phyloP scores from a whole-genome alignment of 148 eudicot species.

The Vaccinium darrowii region DNA sequence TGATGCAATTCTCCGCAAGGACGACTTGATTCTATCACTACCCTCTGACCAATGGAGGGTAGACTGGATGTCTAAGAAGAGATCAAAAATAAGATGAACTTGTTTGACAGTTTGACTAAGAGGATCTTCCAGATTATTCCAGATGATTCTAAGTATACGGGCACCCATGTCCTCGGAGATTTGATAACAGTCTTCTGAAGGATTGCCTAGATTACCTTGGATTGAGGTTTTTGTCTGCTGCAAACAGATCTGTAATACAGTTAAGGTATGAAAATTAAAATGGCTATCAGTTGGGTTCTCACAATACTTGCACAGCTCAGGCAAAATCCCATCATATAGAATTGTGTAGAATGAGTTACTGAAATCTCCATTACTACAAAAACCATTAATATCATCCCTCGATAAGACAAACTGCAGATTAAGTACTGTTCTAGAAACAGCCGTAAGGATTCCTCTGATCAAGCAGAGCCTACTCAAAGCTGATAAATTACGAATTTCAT shows the following conservation, averaged over 20 bases:
- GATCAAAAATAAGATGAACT: conserved; percentile 92
- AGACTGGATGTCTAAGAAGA: conserved; percentile 77
- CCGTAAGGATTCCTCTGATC: conserved; percentile 90
- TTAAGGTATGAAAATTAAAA: conserved; percentile 87
- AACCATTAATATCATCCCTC: conserved; percentile 18
- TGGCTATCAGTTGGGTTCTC: conserved; percentile 96
- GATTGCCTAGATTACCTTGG: conserved; percentile 42
- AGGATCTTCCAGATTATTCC: conserved; percentile 97
- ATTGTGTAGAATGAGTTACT: conserved; percentile 38
- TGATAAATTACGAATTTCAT: conserved; percentile 49
- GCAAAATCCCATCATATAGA: conserved; percentile 83
- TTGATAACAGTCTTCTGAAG: conserved; percentile 34
- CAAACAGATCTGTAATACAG: conserved; percentile 93
- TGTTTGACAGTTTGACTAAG: conserved; percentile 97
- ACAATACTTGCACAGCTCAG: conserved; percentile 75
- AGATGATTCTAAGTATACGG: conserved; percentile 65
- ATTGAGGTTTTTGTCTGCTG: conserved; percentile 92
- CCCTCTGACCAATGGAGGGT: conserved; percentile 48
- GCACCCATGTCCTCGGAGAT: conserved; percentile 67
- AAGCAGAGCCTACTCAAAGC: conserved; percentile 77
- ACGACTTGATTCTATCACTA: conserved; percentile 44
- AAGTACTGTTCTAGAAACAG: conserved; percentile 74
- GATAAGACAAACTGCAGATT: conserved; percentile 42
- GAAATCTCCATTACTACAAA: conserved; percentile 24
- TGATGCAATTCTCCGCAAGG: conserved; percentile 52